Evolutionary conservation across 2,329 filamentous ascomycete genomes (phyloP).

Genomic region (Aspergillus bombycis): DNA sequence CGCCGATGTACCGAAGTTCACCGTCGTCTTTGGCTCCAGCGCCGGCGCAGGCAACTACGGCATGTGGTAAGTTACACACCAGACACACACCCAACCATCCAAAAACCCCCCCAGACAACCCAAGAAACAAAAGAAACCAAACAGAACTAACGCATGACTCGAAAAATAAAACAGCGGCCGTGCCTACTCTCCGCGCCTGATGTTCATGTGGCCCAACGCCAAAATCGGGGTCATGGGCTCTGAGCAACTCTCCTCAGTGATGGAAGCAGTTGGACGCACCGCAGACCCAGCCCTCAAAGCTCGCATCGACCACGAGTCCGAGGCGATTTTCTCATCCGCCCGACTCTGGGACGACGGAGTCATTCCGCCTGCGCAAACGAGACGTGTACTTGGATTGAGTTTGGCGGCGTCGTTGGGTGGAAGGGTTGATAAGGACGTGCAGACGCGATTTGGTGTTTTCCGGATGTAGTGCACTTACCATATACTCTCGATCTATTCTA

Average conservation of each 20-base stretch:
- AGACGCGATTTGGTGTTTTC: slow-evolving; percentile 77
- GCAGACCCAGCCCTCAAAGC: slow-evolving; percentile 79
- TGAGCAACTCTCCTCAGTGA: slow-evolving; percentile 87
- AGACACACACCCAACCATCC: neutral
- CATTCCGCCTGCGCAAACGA: slow-evolving; percentile 76
- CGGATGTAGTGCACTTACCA: slow-evolving; percentile 67
- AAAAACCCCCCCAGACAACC: neutral
- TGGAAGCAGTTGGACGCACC: slow-evolving; percentile 88
- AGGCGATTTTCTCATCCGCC: slow-evolving; percentile 84
- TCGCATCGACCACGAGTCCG: slow-evolving; percentile 86
- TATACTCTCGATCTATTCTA: neutral
- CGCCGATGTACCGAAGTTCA: slow-evolving; percentile 94
- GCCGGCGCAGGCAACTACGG: slow-evolving; percentile 97
- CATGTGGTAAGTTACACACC: slow-evolving; percentile 69
- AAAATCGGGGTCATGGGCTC: slow-evolving; percentile 94
- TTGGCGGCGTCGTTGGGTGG: slow-evolving; percentile 72
- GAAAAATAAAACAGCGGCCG: slow-evolving; percentile 63
- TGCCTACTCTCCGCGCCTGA: slow-evolving; percentile 85
- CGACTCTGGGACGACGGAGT: slow-evolving; percentile 89
- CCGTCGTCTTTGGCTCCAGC: slow-evolving; percentile 89
- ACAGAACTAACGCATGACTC: neutral
- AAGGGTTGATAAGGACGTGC: slow-evolving; percentile 60
- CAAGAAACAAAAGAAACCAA: neutral
- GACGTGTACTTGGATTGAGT: slow-evolving; percentile 72
- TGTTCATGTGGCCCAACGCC: slow-evolving; percentile 99